phyloP scores from a whole-genome alignment of 176 grass and related monocot genomes.

The Saccharum officinarum region DNA sequence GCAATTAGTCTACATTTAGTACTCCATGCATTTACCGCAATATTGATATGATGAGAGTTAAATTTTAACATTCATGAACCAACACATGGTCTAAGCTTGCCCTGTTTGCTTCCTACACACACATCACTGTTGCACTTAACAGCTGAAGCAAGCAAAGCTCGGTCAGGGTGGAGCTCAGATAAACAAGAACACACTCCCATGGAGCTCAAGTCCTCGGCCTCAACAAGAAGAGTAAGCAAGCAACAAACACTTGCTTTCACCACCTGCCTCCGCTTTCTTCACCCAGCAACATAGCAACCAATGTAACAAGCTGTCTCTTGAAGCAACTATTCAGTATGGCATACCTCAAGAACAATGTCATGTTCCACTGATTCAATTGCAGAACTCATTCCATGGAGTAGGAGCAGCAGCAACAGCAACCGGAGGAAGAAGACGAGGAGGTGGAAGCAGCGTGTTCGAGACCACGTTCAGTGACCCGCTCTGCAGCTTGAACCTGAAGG shows the following conservation, averaged over 20 bases:
- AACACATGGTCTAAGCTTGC: too few species aligned
- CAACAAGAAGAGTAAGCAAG: too few species aligned
- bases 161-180: slow-evolving; percentile 6
- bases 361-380: slow-evolving; percentile 16
- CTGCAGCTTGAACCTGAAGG: slow-evolving; percentile 36
- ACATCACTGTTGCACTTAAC: neutral
- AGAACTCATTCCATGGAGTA: slow-evolving; percentile 64
- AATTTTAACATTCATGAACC: too few species aligned
- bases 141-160: slow-evolving; percentile 29
- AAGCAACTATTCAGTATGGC: neutral
- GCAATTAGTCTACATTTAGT: too few species aligned
- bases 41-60: too few species aligned
- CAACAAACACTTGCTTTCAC: neutral
- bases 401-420: slow-evolving; percentile 10
- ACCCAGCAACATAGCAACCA: neutral
- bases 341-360: neutral
- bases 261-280: slow-evolving; percentile 15
- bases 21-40: too few species aligned
- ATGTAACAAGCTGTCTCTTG: neutral
- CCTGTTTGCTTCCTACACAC: neutral
- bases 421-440: slow-evolving; percentile 1
- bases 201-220: too few species aligned
- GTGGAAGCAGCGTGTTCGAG: slow-evolving; percentile 42
- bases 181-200: neutral
- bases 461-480: slow-evolving; percentile 58